phyloP scores from a whole-genome alignment of 345 rosid species.

The Syzygium aromaticum region DNA sequence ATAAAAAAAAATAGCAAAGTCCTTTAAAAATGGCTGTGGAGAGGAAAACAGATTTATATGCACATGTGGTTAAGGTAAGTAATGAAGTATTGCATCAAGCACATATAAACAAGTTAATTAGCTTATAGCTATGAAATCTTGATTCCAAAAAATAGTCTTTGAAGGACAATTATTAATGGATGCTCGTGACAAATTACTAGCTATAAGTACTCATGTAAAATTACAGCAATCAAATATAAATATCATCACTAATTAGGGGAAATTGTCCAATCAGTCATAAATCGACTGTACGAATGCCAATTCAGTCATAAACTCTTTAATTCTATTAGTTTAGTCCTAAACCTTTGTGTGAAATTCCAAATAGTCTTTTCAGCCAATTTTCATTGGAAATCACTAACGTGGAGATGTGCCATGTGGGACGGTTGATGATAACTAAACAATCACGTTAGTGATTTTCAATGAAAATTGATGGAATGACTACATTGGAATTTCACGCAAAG shows the following conservation, averaged over 20 bases:
- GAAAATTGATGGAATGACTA: neutral
- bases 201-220: neutral
- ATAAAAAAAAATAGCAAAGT: too few relatives aligned
- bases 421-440: fast-evolving
- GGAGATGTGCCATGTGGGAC: neutral
- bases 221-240: neutral
- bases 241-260: neutral
- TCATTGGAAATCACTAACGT: fast-evolving
- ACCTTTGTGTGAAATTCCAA: neutral
- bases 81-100: neutral
- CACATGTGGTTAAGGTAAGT: neutral
- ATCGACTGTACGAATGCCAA: neutral
- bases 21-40: too few relatives aligned
- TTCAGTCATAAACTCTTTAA: neutral
- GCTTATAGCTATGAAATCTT: neutral
- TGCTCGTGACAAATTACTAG: neutral
- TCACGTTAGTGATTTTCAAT: neutral
- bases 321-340: neutral
- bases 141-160: neutral
- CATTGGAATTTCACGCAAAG: neutral
- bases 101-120: neutral
- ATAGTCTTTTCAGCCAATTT: neutral
- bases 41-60: neutral
- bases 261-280: neutral
- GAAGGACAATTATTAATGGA: neutral